phyloP scores from a whole-genome alignment of 306 rosid species.

The Trifolium dubium region DNA sequence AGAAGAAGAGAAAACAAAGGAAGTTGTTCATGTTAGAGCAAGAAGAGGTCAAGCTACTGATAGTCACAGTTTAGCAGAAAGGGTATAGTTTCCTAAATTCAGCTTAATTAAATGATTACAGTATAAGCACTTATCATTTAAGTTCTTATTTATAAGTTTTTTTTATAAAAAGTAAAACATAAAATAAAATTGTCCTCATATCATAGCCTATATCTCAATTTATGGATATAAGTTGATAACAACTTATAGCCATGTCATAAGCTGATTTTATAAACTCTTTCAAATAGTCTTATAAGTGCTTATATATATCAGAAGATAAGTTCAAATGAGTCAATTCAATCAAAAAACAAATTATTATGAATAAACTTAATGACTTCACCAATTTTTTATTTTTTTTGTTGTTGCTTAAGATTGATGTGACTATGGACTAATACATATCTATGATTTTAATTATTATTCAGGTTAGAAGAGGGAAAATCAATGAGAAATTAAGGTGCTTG shows the following conservation, averaged over 20 bases:
- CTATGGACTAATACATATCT: constrained; percentile 22
- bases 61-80: constrained; percentile 97
- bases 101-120: background rate
- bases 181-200: background rate
- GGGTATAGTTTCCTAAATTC: constrained; percentile 60
- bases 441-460: constrained; percentile 43
- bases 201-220: background rate
- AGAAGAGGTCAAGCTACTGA: constrained; percentile 99
- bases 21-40: constrained; percentile 96
- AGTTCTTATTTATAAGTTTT: background rate
- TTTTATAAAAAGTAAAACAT: background rate
- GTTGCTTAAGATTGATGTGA: constrained; percentile 7
- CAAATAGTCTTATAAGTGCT: background rate
- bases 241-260: background rate
- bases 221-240: background rate
- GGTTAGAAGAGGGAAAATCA: constrained; percentile 97
- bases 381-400: constrained; percentile 15
- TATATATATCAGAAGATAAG: no score
- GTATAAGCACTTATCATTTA: background rate
- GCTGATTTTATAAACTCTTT: background rate
- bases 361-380: background rate
- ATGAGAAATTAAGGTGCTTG: constrained; percentile 84
- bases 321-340: background rate
- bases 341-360: background rate
- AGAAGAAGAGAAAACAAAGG: constrained; percentile 70